Conservation (phyloP, 257 asterid species). For the Mentha longifolia region DNA sequence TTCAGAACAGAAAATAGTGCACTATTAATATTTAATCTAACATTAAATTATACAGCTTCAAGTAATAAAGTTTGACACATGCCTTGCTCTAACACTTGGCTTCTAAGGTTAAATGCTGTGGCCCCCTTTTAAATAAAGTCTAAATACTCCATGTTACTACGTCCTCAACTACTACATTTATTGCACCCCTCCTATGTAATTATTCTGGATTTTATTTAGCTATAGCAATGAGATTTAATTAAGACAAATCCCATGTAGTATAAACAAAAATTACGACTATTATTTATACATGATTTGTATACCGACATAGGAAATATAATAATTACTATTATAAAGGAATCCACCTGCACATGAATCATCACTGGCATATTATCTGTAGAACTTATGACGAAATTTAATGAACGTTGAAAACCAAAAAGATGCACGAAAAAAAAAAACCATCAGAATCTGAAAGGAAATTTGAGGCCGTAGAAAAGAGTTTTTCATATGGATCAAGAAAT, state of each 20-base stretch:
- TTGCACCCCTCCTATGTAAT: constrained; percentile 9
- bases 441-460: background rate
- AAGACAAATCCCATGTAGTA: background rate
- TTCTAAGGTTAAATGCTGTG: constrained; percentile 42
- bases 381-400: constrained; percentile 36
- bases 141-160: constrained; percentile 25
- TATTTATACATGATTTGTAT: too few species aligned
- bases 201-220: background rate
- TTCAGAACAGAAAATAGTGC: background rate
- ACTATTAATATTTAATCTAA: background rate
- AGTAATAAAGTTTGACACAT: constrained; percentile 35
- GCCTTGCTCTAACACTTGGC: constrained; percentile 32
- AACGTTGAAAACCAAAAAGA: constrained; percentile 25
- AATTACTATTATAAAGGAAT: background rate
- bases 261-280: background rate
- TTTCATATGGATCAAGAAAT: background rate
- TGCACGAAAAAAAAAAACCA: constrained; percentile 22
- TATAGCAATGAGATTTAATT: background rate
- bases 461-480: background rate
- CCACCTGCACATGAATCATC: constrained; percentile 3
- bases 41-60: constrained; percentile 21
- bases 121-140: constrained; percentile 34
- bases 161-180: constrained; percentile 62
- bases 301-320: too few species aligned
- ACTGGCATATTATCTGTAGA: constrained; percentile 26